Conservation (phyloP, 2,329 filamentous ascomycete species). For the Fonsecaea pugnacius region DNA sequence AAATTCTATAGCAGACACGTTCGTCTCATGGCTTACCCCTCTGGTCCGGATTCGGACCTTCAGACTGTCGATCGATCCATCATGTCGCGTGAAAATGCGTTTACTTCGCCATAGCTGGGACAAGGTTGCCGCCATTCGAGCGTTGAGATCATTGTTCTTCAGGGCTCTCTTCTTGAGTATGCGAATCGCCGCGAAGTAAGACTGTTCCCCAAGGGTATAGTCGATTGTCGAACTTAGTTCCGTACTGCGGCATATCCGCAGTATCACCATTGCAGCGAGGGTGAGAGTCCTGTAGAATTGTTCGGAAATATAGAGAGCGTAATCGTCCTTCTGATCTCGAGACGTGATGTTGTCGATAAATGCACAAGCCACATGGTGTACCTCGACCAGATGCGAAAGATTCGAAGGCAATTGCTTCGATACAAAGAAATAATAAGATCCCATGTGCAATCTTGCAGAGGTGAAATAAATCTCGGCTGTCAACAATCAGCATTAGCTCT, state of each 20-base stretch:
- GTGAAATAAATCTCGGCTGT: conserved; percentile 6
- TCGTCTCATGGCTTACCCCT: conserved; percentile 14
- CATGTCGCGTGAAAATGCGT: neutral
- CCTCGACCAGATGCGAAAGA: conserved; percentile 5
- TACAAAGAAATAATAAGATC: conserved; percentile 18
- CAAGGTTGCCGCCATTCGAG: conserved; percentile 5
- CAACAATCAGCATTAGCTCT: neutral
- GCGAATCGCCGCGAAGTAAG: conserved; percentile 14
- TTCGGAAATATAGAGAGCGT: conserved; percentile 16
- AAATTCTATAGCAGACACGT: neutral
- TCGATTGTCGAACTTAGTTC: conserved; percentile 12
- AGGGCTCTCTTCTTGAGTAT: conserved; percentile 15
- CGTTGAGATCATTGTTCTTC: conserved; percentile 15
- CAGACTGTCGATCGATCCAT: conserved; percentile 15
- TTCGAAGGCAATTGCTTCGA: neutral
- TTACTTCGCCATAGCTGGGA: conserved; percentile 16
- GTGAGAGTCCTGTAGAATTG: conserved; percentile 5
- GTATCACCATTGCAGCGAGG: conserved; percentile 10
- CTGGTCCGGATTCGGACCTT: conserved; percentile 7
- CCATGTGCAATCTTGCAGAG: neutral
- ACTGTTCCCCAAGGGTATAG: conserved; percentile 1
- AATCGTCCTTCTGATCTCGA: conserved; percentile 14
- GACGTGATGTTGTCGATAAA: neutral
- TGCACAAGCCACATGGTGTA: conserved; percentile 7
- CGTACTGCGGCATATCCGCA: conserved; percentile 15